These are phyloP conservation scores for Catunica adiposa DNA, from an alignment of 2,329 filamentous ascomycete species.

Conservation along the genomic window DNA sequence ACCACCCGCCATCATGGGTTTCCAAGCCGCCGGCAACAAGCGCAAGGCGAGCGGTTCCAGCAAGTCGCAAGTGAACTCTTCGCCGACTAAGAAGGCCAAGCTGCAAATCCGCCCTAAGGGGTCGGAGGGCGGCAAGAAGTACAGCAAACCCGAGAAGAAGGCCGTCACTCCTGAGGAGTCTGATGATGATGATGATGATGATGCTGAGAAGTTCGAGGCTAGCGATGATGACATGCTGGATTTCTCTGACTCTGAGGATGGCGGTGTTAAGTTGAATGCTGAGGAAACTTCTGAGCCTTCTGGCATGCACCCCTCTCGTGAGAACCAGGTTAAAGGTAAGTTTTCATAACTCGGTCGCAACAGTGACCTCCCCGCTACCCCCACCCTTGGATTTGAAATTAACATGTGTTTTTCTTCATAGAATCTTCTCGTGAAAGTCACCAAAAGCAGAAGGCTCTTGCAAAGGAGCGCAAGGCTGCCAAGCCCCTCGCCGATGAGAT, in stretches of 20 bases:
- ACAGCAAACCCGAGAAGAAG: slow-evolving; percentile 18
- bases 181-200: slow-evolving; percentile 22
- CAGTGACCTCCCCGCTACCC: not conserved
- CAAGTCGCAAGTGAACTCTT: slow-evolving; percentile 28
- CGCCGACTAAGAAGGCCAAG: slow-evolving; percentile 34
- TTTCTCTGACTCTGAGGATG: slow-evolving; percentile 36
- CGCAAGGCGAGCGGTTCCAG: slow-evolving; percentile 34
- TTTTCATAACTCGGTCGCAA: not conserved
- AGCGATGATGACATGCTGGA: slow-evolving; percentile 28
- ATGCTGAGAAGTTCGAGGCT: slow-evolving; percentile 25
- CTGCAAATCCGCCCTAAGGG: slow-evolving; percentile 23
- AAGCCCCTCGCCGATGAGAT: slow-evolving; percentile 89
- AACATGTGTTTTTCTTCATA: slow-evolving; percentile 19
- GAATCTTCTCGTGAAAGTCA: slow-evolving; percentile 72
- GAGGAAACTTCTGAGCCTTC: slow-evolving; percentile 20
- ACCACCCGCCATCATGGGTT: slow-evolving; percentile 11
- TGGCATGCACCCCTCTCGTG: slow-evolving; percentile 9
- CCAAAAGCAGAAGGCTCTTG: slow-evolving; percentile 77
- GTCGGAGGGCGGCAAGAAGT: slow-evolving; percentile 14
- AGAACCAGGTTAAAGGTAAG: slow-evolving; percentile 12
- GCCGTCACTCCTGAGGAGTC: slow-evolving; percentile 17
- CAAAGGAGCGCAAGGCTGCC: slow-evolving; percentile 73
- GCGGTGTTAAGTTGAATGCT: slow-evolving; percentile 31
- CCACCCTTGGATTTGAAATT: not conserved
- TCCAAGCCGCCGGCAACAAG: slow-evolving; percentile 35